Evolutionary conservation across 306 rosid species (phyloP).

Genomic region (Pyrus bretschneideri): DNA sequence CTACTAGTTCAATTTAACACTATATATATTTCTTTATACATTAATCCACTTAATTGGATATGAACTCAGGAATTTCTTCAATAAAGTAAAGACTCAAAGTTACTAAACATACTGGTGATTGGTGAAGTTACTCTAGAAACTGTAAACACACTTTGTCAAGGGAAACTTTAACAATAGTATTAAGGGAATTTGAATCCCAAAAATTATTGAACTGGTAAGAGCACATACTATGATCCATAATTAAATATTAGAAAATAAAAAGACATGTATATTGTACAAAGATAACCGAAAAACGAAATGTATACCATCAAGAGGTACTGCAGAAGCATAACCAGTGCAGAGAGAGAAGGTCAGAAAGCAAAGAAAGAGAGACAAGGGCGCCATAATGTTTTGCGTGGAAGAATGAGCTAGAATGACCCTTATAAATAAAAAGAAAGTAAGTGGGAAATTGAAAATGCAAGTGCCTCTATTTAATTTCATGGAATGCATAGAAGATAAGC

Average conservation of each 20-base stretch:
- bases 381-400: constrained; percentile 15
- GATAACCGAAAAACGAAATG: neutral
- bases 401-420: neutral
- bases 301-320: constrained; percentile 30
- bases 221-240: too few species aligned
- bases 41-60: too few species aligned
- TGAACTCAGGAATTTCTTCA: too few species aligned
- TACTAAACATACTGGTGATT: neutral
- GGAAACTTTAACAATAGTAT: too few species aligned
- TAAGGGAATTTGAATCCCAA: neutral
- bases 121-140: neutral
- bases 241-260: neutral
- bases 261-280: neutral
- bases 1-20: too few species aligned
- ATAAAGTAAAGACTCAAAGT: too few species aligned
- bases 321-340: constrained; percentile 10
- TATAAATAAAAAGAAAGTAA: neutral
- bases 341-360: constrained; percentile 12
- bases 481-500: too few species aligned
- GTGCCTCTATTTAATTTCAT: neutral
- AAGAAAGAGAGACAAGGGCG: constrained; percentile 8
- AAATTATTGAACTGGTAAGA: neutral
- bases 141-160: neutral
- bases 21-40: too few species aligned
- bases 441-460: neutral